Base-by-base conservation (phyloP, 805 yeast genomes). In the Hanseniaspora lindneri region DNA sequence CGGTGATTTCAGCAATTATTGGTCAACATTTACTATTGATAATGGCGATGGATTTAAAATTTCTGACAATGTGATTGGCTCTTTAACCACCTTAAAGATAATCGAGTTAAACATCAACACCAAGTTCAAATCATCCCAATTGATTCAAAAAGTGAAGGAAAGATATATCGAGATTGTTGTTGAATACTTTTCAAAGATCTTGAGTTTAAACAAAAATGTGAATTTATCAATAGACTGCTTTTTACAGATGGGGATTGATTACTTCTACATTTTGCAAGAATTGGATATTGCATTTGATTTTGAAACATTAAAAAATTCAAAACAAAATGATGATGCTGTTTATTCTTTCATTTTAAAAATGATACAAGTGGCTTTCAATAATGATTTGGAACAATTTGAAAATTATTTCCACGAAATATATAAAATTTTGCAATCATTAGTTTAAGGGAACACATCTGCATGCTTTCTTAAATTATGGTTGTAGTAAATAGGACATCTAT, bases 401-500 rank as follows among this genome's bases (percentile, higher is more conserved):
- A 34, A 46, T 23, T 46, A 46, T 39, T 39, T 30, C 16, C 17
- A 46, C 25, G 43, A 46, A 24, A 39, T 46, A 23, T 24, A 34
- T 30, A 46, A 46, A 16, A 32, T 33, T 25, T 23, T 41, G 11
- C 16, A 33, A 16, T 6, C 28, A 7, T 32, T 11, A n/a, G 27
- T 39, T 37, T 49, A 49, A 35, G 47, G 39, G 17, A 42, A 68
- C 52, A 64, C 67, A 58, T 77, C 83, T 41, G 80, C 79, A 58
- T 79, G 73, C 61, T 78, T 78, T 55, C 81, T 71, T 57, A 78
- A 68, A 17, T 72, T 60, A 51, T 69, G 67, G 41, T 71, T 61
- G 47, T 67, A 63, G 56, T 75, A 75, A 56, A 78, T 67, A 16
- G 79, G 75, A 47, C 70, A 70, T 44, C 73, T 60, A 21, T 67